phyloP scores from a whole-genome alignment of 345 rosid genomes.

The Bruguiera gymnorhiza region DNA sequence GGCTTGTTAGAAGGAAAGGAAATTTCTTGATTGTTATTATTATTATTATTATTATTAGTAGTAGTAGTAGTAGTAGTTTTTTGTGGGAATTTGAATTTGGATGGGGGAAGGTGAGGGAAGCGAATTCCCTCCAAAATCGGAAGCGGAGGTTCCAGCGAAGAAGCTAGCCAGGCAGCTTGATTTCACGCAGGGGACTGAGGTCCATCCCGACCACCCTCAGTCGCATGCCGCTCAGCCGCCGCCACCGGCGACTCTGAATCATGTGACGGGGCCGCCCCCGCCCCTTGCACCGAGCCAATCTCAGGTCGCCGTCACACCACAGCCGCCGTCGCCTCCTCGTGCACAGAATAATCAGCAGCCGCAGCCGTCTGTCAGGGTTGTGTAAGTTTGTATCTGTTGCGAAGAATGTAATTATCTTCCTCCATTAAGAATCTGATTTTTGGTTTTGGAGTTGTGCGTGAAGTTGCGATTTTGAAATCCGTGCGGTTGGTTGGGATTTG shows the following conservation, averaged over 20 bases:
- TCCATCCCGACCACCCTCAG: conserved; percentile 54
- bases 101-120: conserved; percentile 75
- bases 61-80: too few relatives aligned
- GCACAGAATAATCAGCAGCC: conserved; percentile 24
- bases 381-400: conserved; percentile 41
- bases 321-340: conserved; percentile 18
- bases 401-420: neutral
- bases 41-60: too few relatives aligned
- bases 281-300: conserved; percentile 12
- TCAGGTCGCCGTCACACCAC: conserved; percentile 20
- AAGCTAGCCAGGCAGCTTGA: conserved; percentile 91
- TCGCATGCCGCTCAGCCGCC: conserved; percentile 28
- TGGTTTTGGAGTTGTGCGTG: neutral
- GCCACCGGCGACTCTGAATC: conserved; percentile 1
- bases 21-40: too few relatives aligned
- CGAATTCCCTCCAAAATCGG: conserved; percentile 60
- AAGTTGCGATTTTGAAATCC: neutral
- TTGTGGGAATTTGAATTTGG: too few relatives aligned
- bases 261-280: conserved; percentile 7
- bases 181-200: conserved; percentile 58
- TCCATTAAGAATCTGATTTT: neutral
- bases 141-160: conserved; percentile 46
- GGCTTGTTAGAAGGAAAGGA: too few relatives aligned
- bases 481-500: neutral
- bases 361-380: conserved; percentile 45